A percentile compares a stretch with the other conserved stretches of the same genome.
These are phyloP conservation scores for Aspergillus candidus DNA, from an alignment of 2,329 filamentous ascomycete genomes.

Conservation along the genomic window DNA sequence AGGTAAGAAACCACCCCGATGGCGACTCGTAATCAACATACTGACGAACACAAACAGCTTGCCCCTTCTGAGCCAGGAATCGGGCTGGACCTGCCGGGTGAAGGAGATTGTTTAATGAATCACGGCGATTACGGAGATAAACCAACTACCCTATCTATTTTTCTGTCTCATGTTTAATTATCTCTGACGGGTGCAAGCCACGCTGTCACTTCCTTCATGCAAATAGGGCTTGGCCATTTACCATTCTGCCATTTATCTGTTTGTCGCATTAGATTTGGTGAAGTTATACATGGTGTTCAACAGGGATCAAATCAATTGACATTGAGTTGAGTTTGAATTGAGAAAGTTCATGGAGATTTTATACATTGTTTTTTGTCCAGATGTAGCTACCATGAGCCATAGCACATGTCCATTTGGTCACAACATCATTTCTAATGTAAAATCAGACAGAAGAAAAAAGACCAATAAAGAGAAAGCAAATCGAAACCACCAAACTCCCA, in stretches of 20 bases:
- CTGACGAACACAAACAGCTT: slow-evolving; percentile 52
- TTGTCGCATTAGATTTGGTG: slow-evolving; percentile 4
- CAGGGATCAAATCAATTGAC: too few relatives aligned
- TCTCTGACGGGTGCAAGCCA: slow-evolving; percentile 20
- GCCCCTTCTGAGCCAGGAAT: slow-evolving; percentile 71
- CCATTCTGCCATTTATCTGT: slow-evolving; percentile 6
- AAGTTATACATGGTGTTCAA: slow-evolving; percentile 3
- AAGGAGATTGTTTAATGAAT: slow-evolving; percentile 57
- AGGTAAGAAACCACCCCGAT: slow-evolving; percentile 56
- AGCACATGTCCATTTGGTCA: too few relatives aligned
- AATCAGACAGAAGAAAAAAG: background rate
- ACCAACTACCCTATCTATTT: slow-evolving; percentile 1
- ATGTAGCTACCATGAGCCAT: too few relatives aligned
- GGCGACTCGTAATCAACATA: slow-evolving; percentile 10
- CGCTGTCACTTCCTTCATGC: slow-evolving; percentile 21
- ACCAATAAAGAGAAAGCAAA: background rate
- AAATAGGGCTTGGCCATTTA: slow-evolving; percentile 18
- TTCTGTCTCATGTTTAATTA: slow-evolving; percentile 14
- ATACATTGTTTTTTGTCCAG: too few relatives aligned
- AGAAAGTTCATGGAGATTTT: too few relatives aligned
- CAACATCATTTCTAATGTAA: background rate
- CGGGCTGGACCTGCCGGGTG: slow-evolving; percentile 86
- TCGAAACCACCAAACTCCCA: background rate
- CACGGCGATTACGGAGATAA: slow-evolving; percentile 9
- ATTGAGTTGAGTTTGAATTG: too few relatives aligned